Percentiles rank a stretch among this genome's conserved stretches.
Conservation (phyloP, 495 filamentous ascomycete species). For the Aspergillus carlsbadensis region DNA sequence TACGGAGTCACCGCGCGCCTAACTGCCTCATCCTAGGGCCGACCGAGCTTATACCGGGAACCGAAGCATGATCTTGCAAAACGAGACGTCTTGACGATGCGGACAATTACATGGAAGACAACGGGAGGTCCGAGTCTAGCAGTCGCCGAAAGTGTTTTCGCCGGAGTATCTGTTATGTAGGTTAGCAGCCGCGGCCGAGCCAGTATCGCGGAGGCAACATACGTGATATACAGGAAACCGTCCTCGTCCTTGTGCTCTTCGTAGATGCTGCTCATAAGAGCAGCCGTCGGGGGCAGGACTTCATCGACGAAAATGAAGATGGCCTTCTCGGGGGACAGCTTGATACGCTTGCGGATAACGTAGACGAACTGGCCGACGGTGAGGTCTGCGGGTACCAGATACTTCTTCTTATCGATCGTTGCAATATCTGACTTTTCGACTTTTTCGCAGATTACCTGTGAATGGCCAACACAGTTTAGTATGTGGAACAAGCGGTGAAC, state of each 20-base stretch:
- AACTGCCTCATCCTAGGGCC: slow-evolving; percentile 14
- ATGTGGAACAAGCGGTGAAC: slow-evolving; percentile 43
- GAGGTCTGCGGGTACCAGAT: slow-evolving; percentile 94
- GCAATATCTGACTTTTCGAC: slow-evolving; percentile 99
- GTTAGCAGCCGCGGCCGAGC: neutral
- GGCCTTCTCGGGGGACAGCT: slow-evolving; percentile 98
- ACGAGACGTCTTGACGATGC: slow-evolving; percentile 13
- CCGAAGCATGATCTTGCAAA: slow-evolving; percentile 8
- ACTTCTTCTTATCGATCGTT: slow-evolving; percentile 99
- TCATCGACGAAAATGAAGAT: slow-evolving; percentile 99
- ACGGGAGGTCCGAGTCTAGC: slow-evolving; percentile 26
- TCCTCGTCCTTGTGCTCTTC: slow-evolving; percentile 90
- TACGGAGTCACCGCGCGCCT: slow-evolving; percentile 18
- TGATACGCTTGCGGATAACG: slow-evolving; percentile 99
- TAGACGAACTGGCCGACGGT: slow-evolving; percentile 99
- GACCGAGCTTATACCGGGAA: slow-evolving; percentile 8
- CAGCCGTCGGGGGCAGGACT: slow-evolving; percentile 93
- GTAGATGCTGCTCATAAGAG: slow-evolving; percentile 99
- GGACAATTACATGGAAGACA: slow-evolving; percentile 17
- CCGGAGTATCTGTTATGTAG: slow-evolving; percentile 77
- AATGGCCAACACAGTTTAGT: slow-evolving; percentile 24
- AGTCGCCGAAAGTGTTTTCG: slow-evolving; percentile 95
- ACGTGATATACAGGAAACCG: slow-evolving; percentile 60
- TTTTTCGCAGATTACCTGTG: slow-evolving; percentile 98
- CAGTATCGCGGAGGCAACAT: slow-evolving; percentile 23